Evolutionary conservation across 2,329 filamentous ascomycete species (phyloP), one percentile per base, ranked within the genome.

Genomic region (Arachnomyces sp.): DNA sequence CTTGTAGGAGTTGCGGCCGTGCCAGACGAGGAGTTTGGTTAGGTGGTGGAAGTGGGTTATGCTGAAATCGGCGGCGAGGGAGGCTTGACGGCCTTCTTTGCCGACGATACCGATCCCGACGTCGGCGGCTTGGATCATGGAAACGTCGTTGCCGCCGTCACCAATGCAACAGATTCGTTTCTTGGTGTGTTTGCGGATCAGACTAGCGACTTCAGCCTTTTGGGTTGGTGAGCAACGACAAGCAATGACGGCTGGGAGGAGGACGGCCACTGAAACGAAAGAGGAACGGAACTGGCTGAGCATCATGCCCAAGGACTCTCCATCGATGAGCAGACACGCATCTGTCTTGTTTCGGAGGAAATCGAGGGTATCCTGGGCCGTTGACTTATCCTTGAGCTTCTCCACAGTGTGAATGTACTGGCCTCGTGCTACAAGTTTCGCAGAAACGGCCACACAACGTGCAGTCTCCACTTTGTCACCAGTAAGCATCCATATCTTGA

Each of bases 401-500:
- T 84, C 76, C 32, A 98, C 83, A 0, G 90, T 95, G 64, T 96
- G 88, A 47, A 98, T 94, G 59, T 90, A 92, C 64, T 98, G 93
- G 1, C 90, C 90, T 46, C 92, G 75, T 3, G 88, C 83, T 11
- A 98, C 92, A 5, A 98, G 75, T 61, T 95, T 95, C 20, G 90
- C 89, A 56, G 84, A 93, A 32, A 98, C 84, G 2, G 92, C 93
- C 9, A 98, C 90, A 63, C 92, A 98, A 28, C 92, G 81, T 12
- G 92, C 92, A 11, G 92, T 98, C 65, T 98, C 92, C 2, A 98
- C 86, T 65, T 98, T 98, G 71, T 98, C 92, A 34, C 92, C 92
- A 0, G 92, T 98, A 59, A 98, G 72, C 92, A 98, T 98, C 92
- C 92, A 98, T 37, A 98, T 96, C 63, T 96, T 96, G 66, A 98